Conservation (phyloP, 768 basidiomycete genomes). For the Kwoniella heveanensis region DNA sequence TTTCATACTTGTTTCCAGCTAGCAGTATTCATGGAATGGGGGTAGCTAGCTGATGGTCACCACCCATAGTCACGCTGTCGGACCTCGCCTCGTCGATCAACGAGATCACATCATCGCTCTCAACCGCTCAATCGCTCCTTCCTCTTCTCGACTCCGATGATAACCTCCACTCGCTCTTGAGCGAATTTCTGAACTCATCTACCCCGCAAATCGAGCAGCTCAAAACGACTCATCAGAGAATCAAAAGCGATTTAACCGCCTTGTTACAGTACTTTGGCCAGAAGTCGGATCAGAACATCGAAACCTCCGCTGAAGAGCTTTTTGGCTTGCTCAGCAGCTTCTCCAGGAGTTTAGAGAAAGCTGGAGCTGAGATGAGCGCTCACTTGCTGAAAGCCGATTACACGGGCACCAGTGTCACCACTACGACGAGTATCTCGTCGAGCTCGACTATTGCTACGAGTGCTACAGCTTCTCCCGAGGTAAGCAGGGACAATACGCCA, state of each 20-base stretch:
- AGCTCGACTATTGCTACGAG: neutral
- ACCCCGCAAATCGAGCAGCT: slow-evolving; percentile 67
- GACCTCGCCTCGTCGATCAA: slow-evolving; percentile 61
- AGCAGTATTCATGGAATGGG: no score
- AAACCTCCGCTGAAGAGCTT: slow-evolving; percentile 74
- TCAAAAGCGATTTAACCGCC: slow-evolving; percentile 66
- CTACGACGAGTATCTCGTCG: neutral
- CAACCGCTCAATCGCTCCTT: slow-evolving; percentile 60
- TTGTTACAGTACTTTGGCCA: slow-evolving; percentile 78
- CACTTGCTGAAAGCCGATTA: slow-evolving; percentile 62
- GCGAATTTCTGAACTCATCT: slow-evolving; percentile 64
- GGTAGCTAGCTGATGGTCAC: neutral
- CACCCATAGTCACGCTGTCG: slow-evolving; percentile 70
- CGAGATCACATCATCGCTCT: slow-evolving; percentile 63
- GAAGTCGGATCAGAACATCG: slow-evolving; percentile 59
- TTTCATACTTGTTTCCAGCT: neutral
- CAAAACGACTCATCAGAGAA: slow-evolving; percentile 62
- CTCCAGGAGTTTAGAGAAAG: slow-evolving; percentile 42
- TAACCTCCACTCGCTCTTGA: slow-evolving; percentile 35
- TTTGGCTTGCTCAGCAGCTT: slow-evolving; percentile 59
- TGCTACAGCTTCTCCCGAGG: neutral
- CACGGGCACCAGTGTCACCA: slow-evolving; percentile 4
- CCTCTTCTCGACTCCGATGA: slow-evolving; percentile 2
- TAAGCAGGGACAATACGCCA: neutral
- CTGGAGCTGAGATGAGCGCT: slow-evolving; percentile 55